Evolutionary conservation across 2,329 filamentous ascomycete species (phyloP).

Genomic region (Rasamsonia emersonii): DNA sequence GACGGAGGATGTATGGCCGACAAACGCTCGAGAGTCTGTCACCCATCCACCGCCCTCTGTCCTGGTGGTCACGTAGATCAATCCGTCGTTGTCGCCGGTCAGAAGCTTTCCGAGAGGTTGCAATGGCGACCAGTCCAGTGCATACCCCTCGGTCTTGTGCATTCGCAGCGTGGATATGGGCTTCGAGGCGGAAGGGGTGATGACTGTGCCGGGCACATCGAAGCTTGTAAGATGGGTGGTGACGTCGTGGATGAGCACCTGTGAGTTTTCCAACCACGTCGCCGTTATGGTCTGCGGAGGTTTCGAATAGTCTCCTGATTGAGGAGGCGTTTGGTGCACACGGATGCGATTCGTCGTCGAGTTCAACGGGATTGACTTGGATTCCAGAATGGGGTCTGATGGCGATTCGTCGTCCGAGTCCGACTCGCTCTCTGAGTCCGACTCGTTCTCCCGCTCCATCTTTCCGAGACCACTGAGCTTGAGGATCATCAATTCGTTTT

Average conservation of each 20-base stretch:
- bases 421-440: constrained; percentile 60
- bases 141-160: constrained; percentile 91
- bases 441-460: constrained; percentile 67
- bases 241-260: constrained; percentile 89
- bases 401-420: constrained; percentile 63
- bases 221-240: constrained; percentile 83
- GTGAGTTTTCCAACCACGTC: constrained; percentile 81
- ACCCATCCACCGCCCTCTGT: constrained; percentile 84
- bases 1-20: constrained; percentile 73
- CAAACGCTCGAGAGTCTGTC: constrained; percentile 74
- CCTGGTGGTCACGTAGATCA: constrained; percentile 80
- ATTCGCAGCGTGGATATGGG: constrained; percentile 79
- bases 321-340: constrained; percentile 66
- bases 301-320: constrained; percentile 53
- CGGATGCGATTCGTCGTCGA: constrained; percentile 93
- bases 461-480: constrained; percentile 87
- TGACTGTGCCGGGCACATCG: constrained; percentile 73
- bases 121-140: constrained; percentile 88
- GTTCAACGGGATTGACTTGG: constrained; percentile 73
- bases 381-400: constrained; percentile 86
- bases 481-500: constrained; percentile 93
- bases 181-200: constrained; percentile 78
- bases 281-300: constrained; percentile 79
- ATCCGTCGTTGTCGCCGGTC: constrained; percentile 83
- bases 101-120: constrained; percentile 74